These are phyloP conservation scores for Alternaria sp. DNA, from an alignment of 2,329 filamentous ascomycete genomes.

Conservation along the genomic window DNA sequence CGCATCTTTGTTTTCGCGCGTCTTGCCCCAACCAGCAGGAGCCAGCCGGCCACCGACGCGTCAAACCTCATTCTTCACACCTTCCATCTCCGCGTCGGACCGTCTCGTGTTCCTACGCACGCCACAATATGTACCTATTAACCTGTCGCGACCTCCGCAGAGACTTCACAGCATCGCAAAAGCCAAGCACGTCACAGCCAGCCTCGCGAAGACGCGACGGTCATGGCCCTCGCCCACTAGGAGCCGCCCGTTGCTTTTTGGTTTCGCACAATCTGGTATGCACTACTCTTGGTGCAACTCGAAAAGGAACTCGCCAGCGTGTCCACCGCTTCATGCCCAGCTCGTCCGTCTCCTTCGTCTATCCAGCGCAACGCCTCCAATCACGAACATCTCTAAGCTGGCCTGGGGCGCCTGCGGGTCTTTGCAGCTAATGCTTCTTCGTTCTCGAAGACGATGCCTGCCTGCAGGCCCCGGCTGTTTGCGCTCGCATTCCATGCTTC, in stretches of 20 bases:
- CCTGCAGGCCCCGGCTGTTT: slow-evolving; percentile 21
- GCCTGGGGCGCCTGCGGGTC: slow-evolving; percentile 1
- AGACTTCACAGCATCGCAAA: background rate
- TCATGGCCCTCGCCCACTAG: background rate
- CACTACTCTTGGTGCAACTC: background rate
- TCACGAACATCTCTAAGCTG: background rate
- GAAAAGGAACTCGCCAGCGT: slow-evolving; percentile 6
- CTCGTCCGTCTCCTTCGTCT: background rate
- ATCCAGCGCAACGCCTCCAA: background rate
- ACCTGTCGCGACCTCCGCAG: background rate
- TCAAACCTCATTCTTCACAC: slow-evolving; percentile 1
- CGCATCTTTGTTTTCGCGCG: background rate
- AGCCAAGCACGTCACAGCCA: slow-evolving; percentile 3
- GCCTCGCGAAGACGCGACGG: slow-evolving; percentile 2
- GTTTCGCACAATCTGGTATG: background rate
- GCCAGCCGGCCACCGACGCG: background rate
- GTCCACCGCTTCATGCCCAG: background rate
- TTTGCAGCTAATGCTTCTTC: slow-evolving; percentile 12
- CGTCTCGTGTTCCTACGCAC: slow-evolving; percentile 7
- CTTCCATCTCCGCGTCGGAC: slow-evolving; percentile 4
- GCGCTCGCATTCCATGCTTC: slow-evolving; percentile 10
- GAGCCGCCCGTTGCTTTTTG: slow-evolving; percentile 7
- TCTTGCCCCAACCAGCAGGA: background rate
- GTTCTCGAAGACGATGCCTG: slow-evolving; percentile 22
- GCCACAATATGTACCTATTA: slow-evolving; percentile 24